Evolutionary conservation across 1,284 basidiomycete species (phyloP), one percentile per base, ranked within the genome.

Genomic region (Coniferiporia sulphurascens): DNA sequence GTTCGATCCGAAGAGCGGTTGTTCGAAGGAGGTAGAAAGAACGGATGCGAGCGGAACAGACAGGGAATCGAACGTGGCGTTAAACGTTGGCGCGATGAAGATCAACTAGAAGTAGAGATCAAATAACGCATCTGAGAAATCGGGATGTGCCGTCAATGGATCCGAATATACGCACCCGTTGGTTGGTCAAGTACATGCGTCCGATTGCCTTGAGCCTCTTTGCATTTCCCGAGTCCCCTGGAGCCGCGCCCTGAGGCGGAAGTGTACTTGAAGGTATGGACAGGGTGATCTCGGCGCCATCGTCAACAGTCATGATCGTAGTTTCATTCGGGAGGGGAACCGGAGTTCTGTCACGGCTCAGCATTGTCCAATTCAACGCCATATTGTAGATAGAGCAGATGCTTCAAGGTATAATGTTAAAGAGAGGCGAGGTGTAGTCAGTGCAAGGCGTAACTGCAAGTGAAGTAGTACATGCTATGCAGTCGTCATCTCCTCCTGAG

Each of bases 321-420:
- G 75, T 73, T 71, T 92, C 89, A 51, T 82, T 70, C 0, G 81
- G 83, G 10, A 91, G 74, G 15, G 87, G 86, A 4, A 89, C 74
- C 3, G 86, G 86, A 13, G 77, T 72, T 55, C 82, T 76, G 48
- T 81, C 74, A 4, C 79, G 73, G 61, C 77, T 77, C 32, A 91
- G 76, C 80, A 87, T 88, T 0, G 82, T 78, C 84, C 86, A 89
- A 74, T 91, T 90, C 52, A 91, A 76, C 4, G 89, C 84, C 89
- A 91, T 91, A 21, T 10, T 52, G 17, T 34, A 43, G 10, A 43
- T 15, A 35, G 22, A 19, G 38, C 9, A 10, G 38, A 41, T 41
- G 38, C 15, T 41, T 41, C 38, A 15, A 41, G 38, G 27, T 27
- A 27, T 2, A 27, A 27, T 27, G 27, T 27, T 5, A 5, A 5